Conservation (phyloP, 2,329 filamentous ascomycete genomes). For the Dendrostoma leiphaemia region DNA sequence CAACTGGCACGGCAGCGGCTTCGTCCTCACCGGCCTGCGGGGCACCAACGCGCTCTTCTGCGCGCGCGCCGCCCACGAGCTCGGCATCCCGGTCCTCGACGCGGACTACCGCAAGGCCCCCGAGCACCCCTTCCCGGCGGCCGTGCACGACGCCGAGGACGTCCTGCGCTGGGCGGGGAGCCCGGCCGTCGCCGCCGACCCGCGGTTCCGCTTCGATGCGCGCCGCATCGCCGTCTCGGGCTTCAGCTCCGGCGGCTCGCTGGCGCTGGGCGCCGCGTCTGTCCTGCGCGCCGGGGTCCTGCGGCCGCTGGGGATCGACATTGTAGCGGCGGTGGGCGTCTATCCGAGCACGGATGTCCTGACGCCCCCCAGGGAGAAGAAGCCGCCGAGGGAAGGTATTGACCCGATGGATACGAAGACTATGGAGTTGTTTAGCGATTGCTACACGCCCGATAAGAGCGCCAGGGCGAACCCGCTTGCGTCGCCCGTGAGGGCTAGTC, state of each 20-base stretch:
- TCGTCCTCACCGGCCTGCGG: neutral
- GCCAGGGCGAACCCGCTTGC: neutral
- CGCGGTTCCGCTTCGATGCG: constrained; percentile 24
- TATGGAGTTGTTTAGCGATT: neutral
- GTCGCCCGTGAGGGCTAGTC: neutral
- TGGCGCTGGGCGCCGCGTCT: constrained; percentile 25
- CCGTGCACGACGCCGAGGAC: constrained; percentile 38
- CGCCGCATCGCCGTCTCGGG: constrained; percentile 26
- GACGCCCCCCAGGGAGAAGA: neutral
- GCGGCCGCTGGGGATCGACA: neutral
- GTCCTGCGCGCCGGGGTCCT: neutral
- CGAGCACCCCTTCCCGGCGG: constrained; percentile 43
- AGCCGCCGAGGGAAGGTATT: constrained; percentile 3
- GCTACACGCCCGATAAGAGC: neutral
- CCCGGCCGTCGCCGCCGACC: constrained; percentile 6
- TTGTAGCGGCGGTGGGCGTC: neutral
- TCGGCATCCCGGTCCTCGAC: constrained; percentile 26
- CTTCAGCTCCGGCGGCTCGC: constrained; percentile 26
- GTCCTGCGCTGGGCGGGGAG: constrained; percentile 33
- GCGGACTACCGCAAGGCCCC: constrained; percentile 50
- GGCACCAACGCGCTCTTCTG: neutral
- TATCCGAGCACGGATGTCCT: constrained; percentile 3
- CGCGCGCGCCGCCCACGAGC: constrained; percentile 16
- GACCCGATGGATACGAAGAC: neutral
- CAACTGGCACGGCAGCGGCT: constrained; percentile 8